These are phyloP conservation scores for Botrytis fragariae DNA, from an alignment of 2,329 filamentous ascomycete species.

Conservation along the genomic window DNA sequence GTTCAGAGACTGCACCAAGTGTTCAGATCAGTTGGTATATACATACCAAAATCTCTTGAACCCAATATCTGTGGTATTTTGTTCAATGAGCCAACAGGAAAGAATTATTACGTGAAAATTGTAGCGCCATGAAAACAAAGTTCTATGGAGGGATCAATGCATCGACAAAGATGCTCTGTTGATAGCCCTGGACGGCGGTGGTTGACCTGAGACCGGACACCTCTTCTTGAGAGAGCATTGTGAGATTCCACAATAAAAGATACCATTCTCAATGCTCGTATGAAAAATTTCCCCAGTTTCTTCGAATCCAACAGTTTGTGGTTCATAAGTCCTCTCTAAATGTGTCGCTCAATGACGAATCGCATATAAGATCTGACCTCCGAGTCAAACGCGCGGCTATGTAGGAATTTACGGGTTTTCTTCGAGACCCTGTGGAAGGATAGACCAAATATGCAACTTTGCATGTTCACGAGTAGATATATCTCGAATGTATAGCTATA, in stretches of 20 bases:
- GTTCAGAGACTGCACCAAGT: neutral
- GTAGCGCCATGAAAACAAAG: neutral
- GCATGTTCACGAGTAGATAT: no score
- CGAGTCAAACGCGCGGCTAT: neutral
- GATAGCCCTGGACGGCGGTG: neutral
- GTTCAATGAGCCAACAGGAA: neutral
- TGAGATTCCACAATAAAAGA: no score
- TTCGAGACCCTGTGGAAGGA: neutral
- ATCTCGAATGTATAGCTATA: neutral
- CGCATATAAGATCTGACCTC: neutral
- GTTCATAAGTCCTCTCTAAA: neutral
- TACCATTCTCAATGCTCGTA: neutral
- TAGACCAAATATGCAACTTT: neutral
- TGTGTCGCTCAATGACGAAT: no score
- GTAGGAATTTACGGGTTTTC: neutral
- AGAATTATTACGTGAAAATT: neutral
- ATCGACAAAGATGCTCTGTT: neutral
- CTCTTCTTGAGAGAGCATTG: neutral
- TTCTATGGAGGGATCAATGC: neutral
- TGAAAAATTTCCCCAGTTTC: fast-evolving
- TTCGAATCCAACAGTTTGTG: neutral
- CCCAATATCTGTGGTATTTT: neutral
- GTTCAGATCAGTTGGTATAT: neutral
- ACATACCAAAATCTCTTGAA: neutral
- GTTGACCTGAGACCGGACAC: neutral